Evolutionary conservation across 163 green algal genomes (phyloP).

Genomic region (Chlamydomonas reinhardtii): DNA sequence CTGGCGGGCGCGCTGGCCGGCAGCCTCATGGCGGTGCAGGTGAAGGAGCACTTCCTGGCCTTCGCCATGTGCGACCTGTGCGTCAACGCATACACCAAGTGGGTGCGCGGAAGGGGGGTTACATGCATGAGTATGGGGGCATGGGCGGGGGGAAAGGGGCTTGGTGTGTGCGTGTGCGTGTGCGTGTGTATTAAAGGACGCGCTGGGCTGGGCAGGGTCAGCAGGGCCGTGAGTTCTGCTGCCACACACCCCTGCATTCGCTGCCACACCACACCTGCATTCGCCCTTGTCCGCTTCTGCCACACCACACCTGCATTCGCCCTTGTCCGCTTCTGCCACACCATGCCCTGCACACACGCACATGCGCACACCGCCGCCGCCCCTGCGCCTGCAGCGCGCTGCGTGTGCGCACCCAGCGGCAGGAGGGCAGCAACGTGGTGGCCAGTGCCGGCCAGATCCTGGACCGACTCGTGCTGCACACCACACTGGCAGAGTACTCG

Average conservation of each 20-base stretch:
- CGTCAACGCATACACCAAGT: slow-evolving; percentile 55
- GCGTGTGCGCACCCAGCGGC: slow-evolving; percentile 37
- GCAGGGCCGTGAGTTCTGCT: too few relatives aligned
- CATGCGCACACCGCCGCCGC: background rate
- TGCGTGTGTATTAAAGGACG: background rate
- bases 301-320: too few relatives aligned
- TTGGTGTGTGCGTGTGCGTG: too few relatives aligned
- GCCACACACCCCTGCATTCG: too few relatives aligned
- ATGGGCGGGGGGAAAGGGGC: background rate
- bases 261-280: too few relatives aligned
- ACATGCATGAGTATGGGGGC: background rate
- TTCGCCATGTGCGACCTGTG: slow-evolving; percentile 61
- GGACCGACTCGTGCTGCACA: slow-evolving; percentile 46
- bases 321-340: too few relatives aligned
- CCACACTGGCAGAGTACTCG: slow-evolving; percentile 15
- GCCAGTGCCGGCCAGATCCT: slow-evolving; percentile 27
- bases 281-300: too few relatives aligned
- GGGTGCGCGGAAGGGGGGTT: background rate
- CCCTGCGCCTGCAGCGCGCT: slow-evolving; percentile 28
- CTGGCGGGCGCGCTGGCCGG: background rate
- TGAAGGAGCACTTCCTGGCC: slow-evolving; percentile 54
- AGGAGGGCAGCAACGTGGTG: slow-evolving; percentile 15
- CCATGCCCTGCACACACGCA: too few relatives aligned
- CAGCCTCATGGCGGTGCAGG: slow-evolving; percentile 5
- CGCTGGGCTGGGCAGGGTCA: too few relatives aligned